Evolutionary conservation across 1,139 yeast genomes (phyloP).

Genomic region (Lodderomyces margitis): DNA sequence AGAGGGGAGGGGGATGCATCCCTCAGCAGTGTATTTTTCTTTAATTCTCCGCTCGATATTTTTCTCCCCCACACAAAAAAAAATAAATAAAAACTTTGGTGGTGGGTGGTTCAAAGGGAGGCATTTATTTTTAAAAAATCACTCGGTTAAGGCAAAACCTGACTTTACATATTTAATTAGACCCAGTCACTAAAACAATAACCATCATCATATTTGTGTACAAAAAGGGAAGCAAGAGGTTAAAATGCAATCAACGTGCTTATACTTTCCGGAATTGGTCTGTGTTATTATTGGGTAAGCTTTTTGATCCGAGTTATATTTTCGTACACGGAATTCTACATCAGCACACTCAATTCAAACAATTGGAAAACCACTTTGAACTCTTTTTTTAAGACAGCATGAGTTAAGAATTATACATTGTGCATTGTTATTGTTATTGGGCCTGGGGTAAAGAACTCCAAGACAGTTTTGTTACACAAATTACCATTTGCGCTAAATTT

Average conservation of each 20-base stretch:
- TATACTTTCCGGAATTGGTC: not conserved
- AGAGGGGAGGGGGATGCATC: too few relatives aligned
- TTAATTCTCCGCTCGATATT: too few relatives aligned
- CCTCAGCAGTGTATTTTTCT: too few relatives aligned
- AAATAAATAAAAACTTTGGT: not conserved
- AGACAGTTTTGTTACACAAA: not conserved
- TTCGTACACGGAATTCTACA: not conserved
- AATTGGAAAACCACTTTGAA: not conserved
- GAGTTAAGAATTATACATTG: not conserved
- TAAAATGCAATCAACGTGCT: not conserved
- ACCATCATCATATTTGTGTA: not conserved
- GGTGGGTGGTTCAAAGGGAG: not conserved
- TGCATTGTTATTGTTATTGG: not conserved
- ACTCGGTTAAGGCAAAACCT: not conserved
- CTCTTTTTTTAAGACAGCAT: too few relatives aligned
- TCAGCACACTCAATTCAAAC: not conserved
- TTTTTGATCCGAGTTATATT: slow-evolving; percentile 1
- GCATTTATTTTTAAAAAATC: not conserved
- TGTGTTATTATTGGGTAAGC: not conserved
- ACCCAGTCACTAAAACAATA: too few relatives aligned
- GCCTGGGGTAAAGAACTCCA: not conserved
- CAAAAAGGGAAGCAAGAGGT: not conserved
- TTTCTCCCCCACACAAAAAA: not conserved
- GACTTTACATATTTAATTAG: too few relatives aligned
- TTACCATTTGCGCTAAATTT: not conserved